A percentile compares a stretch with the other conserved stretches of the same genome.
phyloP scores from a whole-genome alignment of 2,329 filamentous ascomycete genomes.

The Xylariomycetidae sp. region DNA sequence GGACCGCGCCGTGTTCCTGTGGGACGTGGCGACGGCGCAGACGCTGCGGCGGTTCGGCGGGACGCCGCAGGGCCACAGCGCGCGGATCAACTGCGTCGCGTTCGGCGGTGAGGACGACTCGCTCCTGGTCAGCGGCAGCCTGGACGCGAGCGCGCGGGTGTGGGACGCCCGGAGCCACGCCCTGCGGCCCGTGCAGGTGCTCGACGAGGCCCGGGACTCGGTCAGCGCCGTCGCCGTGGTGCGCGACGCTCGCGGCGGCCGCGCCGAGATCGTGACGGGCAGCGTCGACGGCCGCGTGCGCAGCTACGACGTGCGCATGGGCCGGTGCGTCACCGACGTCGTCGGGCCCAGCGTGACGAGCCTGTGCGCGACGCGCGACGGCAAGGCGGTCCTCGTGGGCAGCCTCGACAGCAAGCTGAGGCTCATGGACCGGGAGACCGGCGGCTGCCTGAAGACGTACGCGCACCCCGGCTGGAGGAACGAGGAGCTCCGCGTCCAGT shows the following conservation, averaged over 20 bases:
- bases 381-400: conserved; percentile 68
- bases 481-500: conserved; percentile 68
- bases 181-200: conserved; percentile 64
- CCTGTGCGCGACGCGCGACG: conserved; percentile 65
- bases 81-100: conserved; percentile 62
- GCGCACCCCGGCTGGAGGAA: conserved; percentile 56
- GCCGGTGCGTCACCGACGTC: conserved; percentile 65
- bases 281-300: conserved; percentile 83
- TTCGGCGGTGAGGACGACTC: conserved; percentile 63
- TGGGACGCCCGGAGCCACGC: conserved; percentile 62
- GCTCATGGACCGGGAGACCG: conserved; percentile 74
- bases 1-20: conserved; percentile 86
- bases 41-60: conserved; percentile 72
- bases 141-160: conserved; percentile 70
- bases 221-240: conserved; percentile 49
- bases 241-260: conserved; percentile 41
- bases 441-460: conserved; percentile 70
- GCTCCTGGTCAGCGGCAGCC: conserved; percentile 68
- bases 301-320: conserved; percentile 78
- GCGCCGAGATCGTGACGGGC: conserved; percentile 61
- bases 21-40: conserved; percentile 81
- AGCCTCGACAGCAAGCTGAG: conserved; percentile 72
- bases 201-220: conserved; percentile 69
- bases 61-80: conserved; percentile 58
- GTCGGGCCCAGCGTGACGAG: conserved; percentile 71